Base-by-base conservation (phyloP, 2,329 filamentous ascomycete species). In the Colletotrichum incanum region DNA sequence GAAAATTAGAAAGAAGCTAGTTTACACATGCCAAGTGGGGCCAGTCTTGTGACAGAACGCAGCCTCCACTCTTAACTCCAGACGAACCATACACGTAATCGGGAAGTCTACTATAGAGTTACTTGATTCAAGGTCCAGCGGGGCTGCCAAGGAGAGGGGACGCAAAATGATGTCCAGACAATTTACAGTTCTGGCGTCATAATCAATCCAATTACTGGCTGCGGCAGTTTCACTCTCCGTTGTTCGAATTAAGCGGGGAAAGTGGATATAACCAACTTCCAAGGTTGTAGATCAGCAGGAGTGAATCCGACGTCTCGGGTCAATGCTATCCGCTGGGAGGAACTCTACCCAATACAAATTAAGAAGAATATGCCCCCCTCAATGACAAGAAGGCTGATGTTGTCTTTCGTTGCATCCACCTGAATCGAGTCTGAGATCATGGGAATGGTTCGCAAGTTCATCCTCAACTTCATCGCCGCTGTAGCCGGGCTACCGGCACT, bases 211-310 rank as follows among this genome's bases (percentile, higher is more conserved):
- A 66, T 37, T 54, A 70, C 60, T 61, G 45, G 54, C 34, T 34
- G 7, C 45, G 62, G 67, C 43, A 66, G n/a, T 66, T 70, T 54
- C 45, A 37, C 62, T 45, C 54, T 50, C 31, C 47, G 45, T 39
- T 20, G n/a, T 31, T 41, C 31, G 52, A 23, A 23, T 8, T 39
- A 47, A 60, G 67, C 67, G 67, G 67, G 67, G 62, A 70, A 70
- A 70, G 67, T 70, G 67, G 67, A 41, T 60, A 69, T 49, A 47
- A 50, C 39, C 60, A 58, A 37, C 34, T 58, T 65, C 37, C 45
- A 60, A 70, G 54, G 28, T 70, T 56, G 60, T 59, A 65, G 60
- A 69, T 69, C 67, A 58, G n/a, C 12, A 59, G 31, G n/a, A n/a
- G 41, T 34, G 37, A 66, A 66, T 47, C 54, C 61, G 62, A 70